Evolutionary conservation across 495 filamentous ascomycete species (phyloP).

Genomic region (Lasiosphaeris hirsuta): DNA sequence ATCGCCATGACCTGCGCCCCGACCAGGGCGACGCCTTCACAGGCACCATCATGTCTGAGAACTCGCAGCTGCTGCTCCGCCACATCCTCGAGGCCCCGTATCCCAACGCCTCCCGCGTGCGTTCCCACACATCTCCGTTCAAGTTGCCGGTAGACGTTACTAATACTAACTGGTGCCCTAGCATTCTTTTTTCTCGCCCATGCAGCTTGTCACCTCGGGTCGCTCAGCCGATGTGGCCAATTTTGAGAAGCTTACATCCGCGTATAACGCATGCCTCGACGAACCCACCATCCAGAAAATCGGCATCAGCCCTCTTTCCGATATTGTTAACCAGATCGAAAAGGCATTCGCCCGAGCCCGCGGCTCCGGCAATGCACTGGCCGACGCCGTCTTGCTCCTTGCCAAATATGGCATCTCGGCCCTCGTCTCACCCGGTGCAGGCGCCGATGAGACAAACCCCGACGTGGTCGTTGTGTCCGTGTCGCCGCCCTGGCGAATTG

Average conservation of each 20-base stretch:
- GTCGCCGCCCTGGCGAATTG: conserved; percentile 49
- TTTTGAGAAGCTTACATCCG: conserved; percentile 61
- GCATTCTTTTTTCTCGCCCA: conserved; percentile 47
- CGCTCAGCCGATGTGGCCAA: conserved; percentile 51
- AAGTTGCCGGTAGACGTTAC: too few relatives aligned
- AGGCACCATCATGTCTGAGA: conserved; percentile 57
- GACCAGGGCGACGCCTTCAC: conserved; percentile 61
- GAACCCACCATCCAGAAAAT: conserved; percentile 49
- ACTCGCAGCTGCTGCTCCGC: conserved; percentile 49
- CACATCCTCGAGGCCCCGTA: conserved; percentile 62
- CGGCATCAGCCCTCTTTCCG: conserved; percentile 53
- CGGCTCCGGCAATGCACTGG: neutral
- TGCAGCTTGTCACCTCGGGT: conserved; percentile 28
- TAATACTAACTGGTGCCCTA: neutral
- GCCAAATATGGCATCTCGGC: conserved; percentile 47
- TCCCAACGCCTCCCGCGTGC: conserved; percentile 35
- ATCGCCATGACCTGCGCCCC: conserved; percentile 62
- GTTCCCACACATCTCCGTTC: too few relatives aligned
- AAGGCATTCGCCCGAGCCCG: neutral
- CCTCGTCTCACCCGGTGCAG: conserved; percentile 41
- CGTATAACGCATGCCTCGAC: conserved; percentile 65
- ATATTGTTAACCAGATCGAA: conserved; percentile 36
- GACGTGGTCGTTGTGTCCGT: conserved; percentile 54
- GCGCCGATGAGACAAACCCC: conserved; percentile 59
- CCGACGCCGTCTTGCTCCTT: conserved; percentile 41